These are phyloP conservation scores for Scheffersomyces titani DNA, from an alignment of 1,139 yeast species.

Conservation along the genomic window DNA sequence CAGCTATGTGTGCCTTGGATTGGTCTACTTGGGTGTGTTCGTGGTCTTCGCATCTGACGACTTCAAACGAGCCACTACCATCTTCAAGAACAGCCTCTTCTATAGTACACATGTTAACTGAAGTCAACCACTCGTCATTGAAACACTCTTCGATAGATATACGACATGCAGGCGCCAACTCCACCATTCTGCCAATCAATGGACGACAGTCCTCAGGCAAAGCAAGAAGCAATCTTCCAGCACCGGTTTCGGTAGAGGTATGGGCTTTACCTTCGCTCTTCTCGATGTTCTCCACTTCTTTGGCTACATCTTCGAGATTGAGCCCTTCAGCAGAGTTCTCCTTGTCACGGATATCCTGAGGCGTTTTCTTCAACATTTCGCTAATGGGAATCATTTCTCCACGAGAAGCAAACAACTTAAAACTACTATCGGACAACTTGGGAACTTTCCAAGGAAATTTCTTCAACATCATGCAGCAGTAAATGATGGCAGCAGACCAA, in stretches of 20 bases:
- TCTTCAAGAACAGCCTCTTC: constrained; percentile 36
- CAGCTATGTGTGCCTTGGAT: constrained; percentile 93
- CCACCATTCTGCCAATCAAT: constrained; percentile 73
- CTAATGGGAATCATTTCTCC: constrained; percentile 46
- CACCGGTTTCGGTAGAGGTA: constrained; percentile 65
- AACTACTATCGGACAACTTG: constrained; percentile 80
- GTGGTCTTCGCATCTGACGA: constrained; percentile 56
- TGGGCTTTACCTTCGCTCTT: constrained; percentile 46
- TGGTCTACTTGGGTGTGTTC: constrained; percentile 88
- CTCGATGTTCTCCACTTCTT: constrained; percentile 12
- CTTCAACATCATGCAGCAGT: constrained; percentile 91
- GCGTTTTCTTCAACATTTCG: constrained; percentile 43
- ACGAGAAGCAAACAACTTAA: constrained; percentile 60
- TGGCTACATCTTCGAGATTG: not conserved
- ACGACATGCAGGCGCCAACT: constrained; percentile 82
- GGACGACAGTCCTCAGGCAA: constrained; percentile 68
- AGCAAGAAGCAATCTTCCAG: constrained; percentile 67
- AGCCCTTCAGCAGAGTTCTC: not conserved
- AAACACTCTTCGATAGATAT: constrained; percentile 83
- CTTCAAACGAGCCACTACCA: constrained; percentile 35
- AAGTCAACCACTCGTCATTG: constrained; percentile 71
- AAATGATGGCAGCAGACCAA: constrained; percentile 92
- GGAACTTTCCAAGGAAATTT: constrained; percentile 98
- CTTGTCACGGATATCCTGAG: constrained; percentile 20
- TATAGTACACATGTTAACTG: constrained; percentile 69